phyloP scores from a whole-genome alignment of 2,329 filamentous ascomycete species.

The Exophiala sp. region DNA sequence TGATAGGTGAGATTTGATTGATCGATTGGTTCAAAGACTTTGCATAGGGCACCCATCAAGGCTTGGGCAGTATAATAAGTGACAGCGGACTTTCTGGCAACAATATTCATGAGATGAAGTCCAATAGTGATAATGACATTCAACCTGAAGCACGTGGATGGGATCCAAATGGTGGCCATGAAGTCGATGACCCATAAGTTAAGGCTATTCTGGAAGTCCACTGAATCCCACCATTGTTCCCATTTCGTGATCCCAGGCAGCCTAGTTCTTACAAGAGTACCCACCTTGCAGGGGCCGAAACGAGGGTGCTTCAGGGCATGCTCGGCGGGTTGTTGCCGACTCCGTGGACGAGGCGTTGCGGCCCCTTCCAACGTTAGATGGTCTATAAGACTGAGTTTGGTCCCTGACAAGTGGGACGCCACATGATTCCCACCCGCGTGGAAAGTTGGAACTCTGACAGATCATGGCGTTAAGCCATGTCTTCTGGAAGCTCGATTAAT shows the following conservation, averaged over 20 bases:
- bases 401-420: constrained; percentile 13
- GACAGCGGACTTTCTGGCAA: constrained; percentile 9
- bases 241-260: constrained; percentile 16
- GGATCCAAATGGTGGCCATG: constrained; percentile 10
- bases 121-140: constrained; percentile 17
- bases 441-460: constrained; percentile 6
- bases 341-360: constrained; percentile 16
- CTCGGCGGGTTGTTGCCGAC: constrained; percentile 18
- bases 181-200: constrained; percentile 5
- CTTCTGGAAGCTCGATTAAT: constrained; percentile 23
- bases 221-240: constrained; percentile 9
- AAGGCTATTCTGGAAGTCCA: constrained; percentile 20
- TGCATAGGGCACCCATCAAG: constrained; percentile 17
- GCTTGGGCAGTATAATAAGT: constrained; percentile 18
- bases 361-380: constrained; percentile 10
- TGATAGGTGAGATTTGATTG: constrained; percentile 15
- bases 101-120: constrained; percentile 4
- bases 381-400: constrained; percentile 3
- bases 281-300: constrained; percentile 24
- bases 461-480: constrained; percentile 5
- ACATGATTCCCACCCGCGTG: constrained; percentile 2
- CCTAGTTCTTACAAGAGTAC: constrained; percentile 21
- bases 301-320: constrained; percentile 17
- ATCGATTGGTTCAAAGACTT: constrained; percentile 13
- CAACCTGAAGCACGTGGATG: constrained; percentile 20